Evolutionary conservation across 176 grass and related monocot genomes (phyloP).

Genomic region (Phoenix roebelenii): DNA sequence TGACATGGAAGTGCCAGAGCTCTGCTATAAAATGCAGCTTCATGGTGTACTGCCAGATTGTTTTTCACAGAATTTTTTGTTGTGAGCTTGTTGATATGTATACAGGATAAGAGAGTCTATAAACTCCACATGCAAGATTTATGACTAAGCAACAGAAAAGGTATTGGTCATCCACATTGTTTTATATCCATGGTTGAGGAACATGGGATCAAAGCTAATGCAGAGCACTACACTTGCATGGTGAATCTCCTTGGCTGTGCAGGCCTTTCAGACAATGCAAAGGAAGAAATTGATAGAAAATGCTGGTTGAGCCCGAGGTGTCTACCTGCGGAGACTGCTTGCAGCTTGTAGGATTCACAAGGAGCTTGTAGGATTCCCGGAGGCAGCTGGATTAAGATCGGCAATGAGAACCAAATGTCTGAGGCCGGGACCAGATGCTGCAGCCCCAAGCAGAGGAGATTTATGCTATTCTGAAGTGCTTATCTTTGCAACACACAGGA

Average conservation of each 20-base stretch:
- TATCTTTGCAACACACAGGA: background rate
- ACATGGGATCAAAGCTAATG: background rate
- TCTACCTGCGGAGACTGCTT: conserved; percentile 5
- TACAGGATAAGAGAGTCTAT: background rate
- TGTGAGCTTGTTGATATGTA: conserved; percentile 12
- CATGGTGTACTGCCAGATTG: conserved; percentile 2
- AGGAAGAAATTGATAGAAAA: conserved; percentile 1
- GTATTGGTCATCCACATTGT: conserved; percentile 5
- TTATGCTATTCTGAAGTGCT: background rate
- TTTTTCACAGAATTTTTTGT: background rate
- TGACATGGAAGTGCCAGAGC: background rate
- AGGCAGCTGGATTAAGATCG: conserved; percentile 8
- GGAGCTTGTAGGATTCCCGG: background rate
- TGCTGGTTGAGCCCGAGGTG: conserved; percentile 7
- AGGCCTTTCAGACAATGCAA: conserved; percentile 3
- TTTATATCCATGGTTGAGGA: conserved; percentile 5
- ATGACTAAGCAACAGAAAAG: background rate
- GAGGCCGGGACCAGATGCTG: background rate
- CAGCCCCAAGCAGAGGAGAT: conserved; percentile 4
- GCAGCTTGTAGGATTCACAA: conserved; percentile 3
- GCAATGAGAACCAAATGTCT: conserved; percentile 3
- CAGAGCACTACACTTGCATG: conserved; percentile 10
- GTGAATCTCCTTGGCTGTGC: conserved; percentile 7
- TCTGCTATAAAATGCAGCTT: conserved; percentile 8
- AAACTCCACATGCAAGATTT: background rate